A percentile compares a stretch with the other conserved stretches of the same genome.
phyloP scores from a whole-genome alignment of 2,329 filamentous ascomycete species.

The Lasiodiplodia sp. region DNA sequence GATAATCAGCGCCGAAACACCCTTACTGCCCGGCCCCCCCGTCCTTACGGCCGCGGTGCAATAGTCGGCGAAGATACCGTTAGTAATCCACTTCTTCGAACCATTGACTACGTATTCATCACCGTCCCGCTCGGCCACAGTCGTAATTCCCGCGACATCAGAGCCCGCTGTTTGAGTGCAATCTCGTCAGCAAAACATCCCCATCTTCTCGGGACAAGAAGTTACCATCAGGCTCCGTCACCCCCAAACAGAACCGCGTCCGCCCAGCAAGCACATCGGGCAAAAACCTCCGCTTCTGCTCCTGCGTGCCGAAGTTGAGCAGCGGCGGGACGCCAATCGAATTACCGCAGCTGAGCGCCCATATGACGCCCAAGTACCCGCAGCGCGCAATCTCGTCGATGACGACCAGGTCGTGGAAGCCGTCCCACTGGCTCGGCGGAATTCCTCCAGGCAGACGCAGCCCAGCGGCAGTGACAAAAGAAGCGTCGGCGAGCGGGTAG shows the following conservation, averaged over 20 bases:
- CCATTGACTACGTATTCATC: constrained; percentile 49
- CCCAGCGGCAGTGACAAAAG: constrained; percentile 2
- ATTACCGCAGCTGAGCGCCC: constrained; percentile 36
- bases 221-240: constrained; percentile 38
- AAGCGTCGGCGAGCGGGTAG: constrained; percentile 17
- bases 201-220: no score
- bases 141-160: constrained; percentile 40
- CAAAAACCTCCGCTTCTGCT: constrained; percentile 38
- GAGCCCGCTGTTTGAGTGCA: constrained; percentile 30
- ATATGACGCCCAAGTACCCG: constrained; percentile 38
- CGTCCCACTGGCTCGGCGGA: constrained; percentile 41
- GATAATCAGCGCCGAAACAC: constrained; percentile 44
- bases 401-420: constrained; percentile 48
- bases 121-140: constrained; percentile 38
- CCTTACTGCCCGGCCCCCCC: constrained; percentile 39
- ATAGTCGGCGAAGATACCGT: constrained; percentile 45
- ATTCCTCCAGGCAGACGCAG: constrained; percentile 27
- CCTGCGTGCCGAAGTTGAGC: constrained; percentile 37
- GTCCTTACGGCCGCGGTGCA: constrained; percentile 45
- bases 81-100: constrained; percentile 50
- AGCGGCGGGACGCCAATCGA: constrained; percentile 42
- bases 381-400: constrained; percentile 46
- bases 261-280: constrained; percentile 40
- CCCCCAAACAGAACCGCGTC: constrained; percentile 42
- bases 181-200: not conserved